These are phyloP conservation scores for Lentinula sp. DNA, from an alignment of 768 basidiomycete genomes.

Conservation along the genomic window DNA sequence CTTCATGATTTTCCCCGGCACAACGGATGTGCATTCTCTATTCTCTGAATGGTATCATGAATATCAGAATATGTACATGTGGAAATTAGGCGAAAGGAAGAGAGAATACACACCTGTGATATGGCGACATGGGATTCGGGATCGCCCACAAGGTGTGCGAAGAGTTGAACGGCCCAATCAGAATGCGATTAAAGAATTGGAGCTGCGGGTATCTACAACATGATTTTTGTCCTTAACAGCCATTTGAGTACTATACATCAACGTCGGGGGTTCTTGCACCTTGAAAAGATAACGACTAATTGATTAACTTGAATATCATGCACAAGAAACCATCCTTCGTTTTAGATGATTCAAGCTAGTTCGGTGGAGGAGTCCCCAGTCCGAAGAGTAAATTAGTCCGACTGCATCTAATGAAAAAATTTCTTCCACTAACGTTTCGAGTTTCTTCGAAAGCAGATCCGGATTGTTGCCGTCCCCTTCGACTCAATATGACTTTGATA, in stretches of 20 bases:
- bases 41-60: background rate
- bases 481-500: background rate
- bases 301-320: too few relatives aligned
- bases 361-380: background rate
- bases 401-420: background rate
- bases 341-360: background rate
- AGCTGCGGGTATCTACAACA: background rate
- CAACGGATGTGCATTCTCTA: background rate
- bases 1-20: background rate
- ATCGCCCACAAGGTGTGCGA: background rate
- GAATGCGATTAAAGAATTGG: background rate
- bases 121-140: background rate
- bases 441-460: background rate
- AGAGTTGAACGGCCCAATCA: background rate
- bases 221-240: background rate
- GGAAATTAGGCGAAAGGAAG: background rate
- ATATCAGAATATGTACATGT: background rate
- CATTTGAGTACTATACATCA: background rate
- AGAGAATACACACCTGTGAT: background rate
- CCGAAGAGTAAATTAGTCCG: background rate
- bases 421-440: background rate
- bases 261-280: too few relatives aligned
- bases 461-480: background rate
- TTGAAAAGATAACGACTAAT: too few relatives aligned
- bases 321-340: background rate